These are phyloP conservation scores for Xylariales sp. DNA, from an alignment of 2,329 filamentous ascomycete genomes.

Conservation along the genomic window DNA sequence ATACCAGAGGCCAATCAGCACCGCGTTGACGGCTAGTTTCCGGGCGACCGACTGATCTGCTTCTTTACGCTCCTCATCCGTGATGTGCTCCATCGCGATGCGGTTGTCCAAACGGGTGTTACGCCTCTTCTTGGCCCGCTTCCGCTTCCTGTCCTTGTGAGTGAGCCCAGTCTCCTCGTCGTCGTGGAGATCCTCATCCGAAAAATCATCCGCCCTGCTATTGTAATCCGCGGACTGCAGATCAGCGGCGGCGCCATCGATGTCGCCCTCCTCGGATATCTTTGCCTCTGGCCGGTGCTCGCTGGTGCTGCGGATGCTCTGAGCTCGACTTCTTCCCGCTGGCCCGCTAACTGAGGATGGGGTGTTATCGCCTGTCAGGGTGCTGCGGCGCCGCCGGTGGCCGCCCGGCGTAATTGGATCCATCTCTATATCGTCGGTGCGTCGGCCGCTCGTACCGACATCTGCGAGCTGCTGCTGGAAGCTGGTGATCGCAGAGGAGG, in stretches of 20 bases:
- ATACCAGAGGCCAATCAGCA: constrained; percentile 84
- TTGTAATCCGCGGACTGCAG: constrained; percentile 43
- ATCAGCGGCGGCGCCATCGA: constrained; percentile 6
- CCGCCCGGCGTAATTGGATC: constrained; percentile 42
- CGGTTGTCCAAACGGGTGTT: constrained; percentile 68
- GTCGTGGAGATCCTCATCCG: constrained; percentile 71
- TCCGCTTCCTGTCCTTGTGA: constrained; percentile 63
- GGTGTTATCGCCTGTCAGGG: constrained; percentile 34
- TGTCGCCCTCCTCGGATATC: constrained; percentile 37
- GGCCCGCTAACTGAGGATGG: constrained; percentile 11
- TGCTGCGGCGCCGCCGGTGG: constrained; percentile 53
- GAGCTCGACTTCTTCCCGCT: constrained; percentile 17
- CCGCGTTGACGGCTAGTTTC: constrained; percentile 67
- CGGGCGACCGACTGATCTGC: constrained; percentile 71
- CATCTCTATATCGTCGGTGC: constrained; percentile 49
- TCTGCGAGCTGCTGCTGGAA: constrained; percentile 24
- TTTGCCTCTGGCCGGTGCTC: constrained; percentile 34
- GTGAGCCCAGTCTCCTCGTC: constrained; percentile 91
- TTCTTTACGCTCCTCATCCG: constrained; percentile 68
- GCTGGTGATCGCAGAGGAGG: constrained; percentile 27
- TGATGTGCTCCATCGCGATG: constrained; percentile 57
- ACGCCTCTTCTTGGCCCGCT: constrained; percentile 60
- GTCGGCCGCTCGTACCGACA: constrained; percentile 18
- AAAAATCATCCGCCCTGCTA: constrained; percentile 31
- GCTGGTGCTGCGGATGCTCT: constrained; percentile 18